A percentile compares a stretch with the other conserved stretches of the same genome.
phyloP scores from a whole-genome alignment of 2,329 filamentous ascomycete genomes.

The Alternaria gansuensis region DNA sequence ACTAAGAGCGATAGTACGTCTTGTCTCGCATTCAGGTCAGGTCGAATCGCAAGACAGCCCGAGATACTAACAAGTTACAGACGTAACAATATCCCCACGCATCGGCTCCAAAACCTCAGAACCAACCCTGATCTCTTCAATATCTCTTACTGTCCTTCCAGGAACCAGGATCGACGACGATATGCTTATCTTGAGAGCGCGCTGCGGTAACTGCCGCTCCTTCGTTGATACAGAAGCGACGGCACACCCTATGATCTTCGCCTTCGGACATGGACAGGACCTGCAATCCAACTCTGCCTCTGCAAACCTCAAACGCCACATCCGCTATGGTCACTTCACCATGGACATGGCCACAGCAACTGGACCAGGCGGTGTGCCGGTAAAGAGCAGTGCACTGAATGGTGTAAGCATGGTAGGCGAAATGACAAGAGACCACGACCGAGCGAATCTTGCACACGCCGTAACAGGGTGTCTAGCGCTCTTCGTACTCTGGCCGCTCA shows the following conservation, averaged over 20 bases:
- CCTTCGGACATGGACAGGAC: slow-evolving; percentile 49
- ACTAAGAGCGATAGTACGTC: slow-evolving; percentile 46
- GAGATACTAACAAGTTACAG: slow-evolving; percentile 29
- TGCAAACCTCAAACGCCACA: slow-evolving; percentile 51
- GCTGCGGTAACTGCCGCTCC: slow-evolving; percentile 53
- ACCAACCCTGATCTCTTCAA: slow-evolving; percentile 43
- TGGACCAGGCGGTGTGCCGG: slow-evolving; percentile 48
- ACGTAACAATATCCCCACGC: slow-evolving; percentile 52
- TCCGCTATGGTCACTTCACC: slow-evolving; percentile 53
- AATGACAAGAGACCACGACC: slow-evolving; percentile 40
- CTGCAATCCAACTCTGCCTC: slow-evolving; percentile 42
- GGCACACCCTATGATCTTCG: slow-evolving; percentile 55
- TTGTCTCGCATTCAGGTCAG: background rate
- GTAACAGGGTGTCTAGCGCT: slow-evolving; percentile 46
- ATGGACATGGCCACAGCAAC: slow-evolving; percentile 55
- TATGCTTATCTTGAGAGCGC: slow-evolving; percentile 50
- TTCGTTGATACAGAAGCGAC: slow-evolving; percentile 47
- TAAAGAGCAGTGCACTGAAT: slow-evolving; percentile 24
- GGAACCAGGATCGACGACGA: slow-evolving; percentile 48
- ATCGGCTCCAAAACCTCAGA: slow-evolving; percentile 48
- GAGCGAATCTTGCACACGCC: slow-evolving; percentile 44
- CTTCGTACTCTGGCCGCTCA: slow-evolving; percentile 46
- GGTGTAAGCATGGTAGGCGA: slow-evolving; percentile 38
- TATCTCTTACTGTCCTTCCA: slow-evolving; percentile 43
- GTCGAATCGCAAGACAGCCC: background rate